phyloP scores from a whole-genome alignment of 306 rosid species.

The Betula pendula region DNA sequence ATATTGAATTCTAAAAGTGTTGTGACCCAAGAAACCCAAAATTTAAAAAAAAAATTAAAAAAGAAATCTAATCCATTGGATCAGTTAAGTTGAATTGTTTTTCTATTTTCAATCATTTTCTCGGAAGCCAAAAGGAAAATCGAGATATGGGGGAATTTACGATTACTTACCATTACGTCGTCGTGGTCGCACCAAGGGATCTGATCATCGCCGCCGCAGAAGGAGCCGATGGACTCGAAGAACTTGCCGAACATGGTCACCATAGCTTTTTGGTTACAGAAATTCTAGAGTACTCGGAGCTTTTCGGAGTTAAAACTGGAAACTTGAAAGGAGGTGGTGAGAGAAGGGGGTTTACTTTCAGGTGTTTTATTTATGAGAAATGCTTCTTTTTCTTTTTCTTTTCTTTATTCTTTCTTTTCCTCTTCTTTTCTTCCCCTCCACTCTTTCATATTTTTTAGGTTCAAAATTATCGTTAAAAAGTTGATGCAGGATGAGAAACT shows the following conservation, averaged over 20 bases:
- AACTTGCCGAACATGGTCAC: slow-evolving; percentile 59
- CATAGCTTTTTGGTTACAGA: slow-evolving; percentile 34
- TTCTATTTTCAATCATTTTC: background rate
- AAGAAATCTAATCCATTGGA: background rate
- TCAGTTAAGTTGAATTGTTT: background rate
- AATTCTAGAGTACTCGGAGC: background rate
- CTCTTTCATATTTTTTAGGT: no score
- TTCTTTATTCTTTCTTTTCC: no score
- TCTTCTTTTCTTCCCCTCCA: no score
- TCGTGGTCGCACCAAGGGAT: slow-evolving; percentile 61
- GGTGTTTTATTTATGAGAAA: slow-evolving; percentile 1
- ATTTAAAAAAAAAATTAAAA: no score
- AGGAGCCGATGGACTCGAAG: slow-evolving; percentile 63
- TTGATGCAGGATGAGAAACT: no score
- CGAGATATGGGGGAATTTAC: background rate
- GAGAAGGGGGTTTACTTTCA: background rate
- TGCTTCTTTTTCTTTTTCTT: no score
- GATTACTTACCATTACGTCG: slow-evolving; percentile 44
- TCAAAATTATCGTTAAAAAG: no score
- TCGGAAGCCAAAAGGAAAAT: slow-evolving; percentile 16
- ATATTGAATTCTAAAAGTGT: background rate
- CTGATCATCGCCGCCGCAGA: slow-evolving; percentile 44
- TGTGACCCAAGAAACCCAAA: background rate
- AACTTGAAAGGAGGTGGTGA: background rate
- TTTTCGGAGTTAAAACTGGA: background rate